Evolutionary conservation across 495 filamentous ascomycete genomes (phyloP).

Genomic region (Xylaria palmicola): DNA sequence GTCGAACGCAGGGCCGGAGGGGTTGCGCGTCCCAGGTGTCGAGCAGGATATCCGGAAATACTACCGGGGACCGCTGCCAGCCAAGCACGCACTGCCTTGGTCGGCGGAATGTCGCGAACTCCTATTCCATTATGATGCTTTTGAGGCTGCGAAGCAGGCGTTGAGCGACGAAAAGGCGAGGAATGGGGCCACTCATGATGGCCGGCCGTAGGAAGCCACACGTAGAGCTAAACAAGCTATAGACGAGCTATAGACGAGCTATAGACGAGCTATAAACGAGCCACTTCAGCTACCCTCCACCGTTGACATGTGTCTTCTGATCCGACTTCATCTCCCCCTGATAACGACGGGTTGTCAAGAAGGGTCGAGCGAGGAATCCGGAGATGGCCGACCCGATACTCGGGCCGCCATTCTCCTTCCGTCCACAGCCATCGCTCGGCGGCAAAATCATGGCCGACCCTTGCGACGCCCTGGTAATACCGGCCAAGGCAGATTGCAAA

Average conservation of each 20-base stretch:
- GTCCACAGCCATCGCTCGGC: constrained; percentile 48
- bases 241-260: not conserved
- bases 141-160: constrained; percentile 15
- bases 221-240: not conserved
- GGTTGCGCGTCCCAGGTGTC: constrained; percentile 22
- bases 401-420: constrained; percentile 13
- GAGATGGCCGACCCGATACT: not conserved
- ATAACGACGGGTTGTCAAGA: not conserved
- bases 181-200: not conserved
- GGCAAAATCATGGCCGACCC: constrained; percentile 34
- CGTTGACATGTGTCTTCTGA: not conserved
- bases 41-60: constrained; percentile 31
- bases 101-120: constrained; percentile 22
- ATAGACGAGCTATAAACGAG: not conserved
- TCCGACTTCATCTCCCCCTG: not conserved
- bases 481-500: constrained; percentile 48
- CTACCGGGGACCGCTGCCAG: constrained; percentile 28
- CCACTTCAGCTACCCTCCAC: constrained; percentile 13
- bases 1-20: constrained; percentile 27
- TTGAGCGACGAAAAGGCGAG: not conserved
- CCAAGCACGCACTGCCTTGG: constrained; percentile 21
- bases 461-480: constrained; percentile 47
- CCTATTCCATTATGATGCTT: constrained; percentile 31
- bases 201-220: no score
- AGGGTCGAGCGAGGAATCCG: not conserved